Conservation (phyloP, 1,284 basidiomycete genomes). For the Leccinum subrobustum region DNA sequence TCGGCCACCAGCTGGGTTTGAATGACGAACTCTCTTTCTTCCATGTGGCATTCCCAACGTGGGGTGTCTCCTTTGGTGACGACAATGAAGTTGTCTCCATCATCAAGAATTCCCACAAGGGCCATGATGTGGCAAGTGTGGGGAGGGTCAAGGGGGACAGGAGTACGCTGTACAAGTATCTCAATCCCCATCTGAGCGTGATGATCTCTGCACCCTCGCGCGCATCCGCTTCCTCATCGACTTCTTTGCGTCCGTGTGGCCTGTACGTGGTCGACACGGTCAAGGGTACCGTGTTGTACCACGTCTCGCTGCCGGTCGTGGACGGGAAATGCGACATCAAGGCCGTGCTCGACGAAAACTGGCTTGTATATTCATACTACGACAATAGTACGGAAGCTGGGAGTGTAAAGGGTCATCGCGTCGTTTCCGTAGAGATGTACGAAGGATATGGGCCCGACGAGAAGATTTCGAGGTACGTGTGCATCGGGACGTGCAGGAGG, state of each 20-base stretch:
- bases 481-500: not conserved
- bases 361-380: slow-evolving; percentile 88
- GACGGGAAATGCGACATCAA: slow-evolving; percentile 61
- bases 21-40: slow-evolving; percentile 44
- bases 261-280: slow-evolving; percentile 78
- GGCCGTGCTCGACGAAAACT: slow-evolving; percentile 83
- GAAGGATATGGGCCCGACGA: slow-evolving; percentile 67
- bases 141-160: slow-evolving; percentile 88
- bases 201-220: slow-evolving; percentile 51
- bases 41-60: slow-evolving; percentile 58
- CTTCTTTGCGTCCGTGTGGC: slow-evolving; percentile 42
- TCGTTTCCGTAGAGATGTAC: slow-evolving; percentile 86
- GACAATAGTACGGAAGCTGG: slow-evolving; percentile 54
- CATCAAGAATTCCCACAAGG: slow-evolving; percentile 41
- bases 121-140: slow-evolving; percentile 66
- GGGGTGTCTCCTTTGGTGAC: slow-evolving; percentile 59
- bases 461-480: slow-evolving; percentile 64
- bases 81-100: slow-evolving; percentile 53
- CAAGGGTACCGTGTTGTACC: slow-evolving; percentile 78
- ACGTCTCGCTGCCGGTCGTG: slow-evolving; percentile 49
- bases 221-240: not conserved
- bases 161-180: slow-evolving; percentile 90
- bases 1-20: slow-evolving; percentile 54
- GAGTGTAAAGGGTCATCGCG: slow-evolving; percentile 61
- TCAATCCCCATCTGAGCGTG: slow-evolving; percentile 80